Base-by-base conservation (phyloP, 1,139 yeast species). In the Debaryomyces robertsiae region DNA sequence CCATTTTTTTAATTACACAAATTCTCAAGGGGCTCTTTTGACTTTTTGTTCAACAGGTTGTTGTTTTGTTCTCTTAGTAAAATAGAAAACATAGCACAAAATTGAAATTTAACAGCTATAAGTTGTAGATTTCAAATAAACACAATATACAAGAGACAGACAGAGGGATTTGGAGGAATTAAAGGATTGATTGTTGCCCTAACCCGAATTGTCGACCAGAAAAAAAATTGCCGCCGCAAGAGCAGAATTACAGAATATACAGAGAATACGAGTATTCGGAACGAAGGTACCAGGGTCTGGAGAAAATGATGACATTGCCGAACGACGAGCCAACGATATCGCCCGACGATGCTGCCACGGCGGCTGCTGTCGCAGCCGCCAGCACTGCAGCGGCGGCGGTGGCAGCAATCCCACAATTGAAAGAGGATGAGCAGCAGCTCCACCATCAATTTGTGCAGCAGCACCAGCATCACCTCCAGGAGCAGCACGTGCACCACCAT, bases 351-450 rank as follows among this genome's bases (percentile, higher is more conserved):
- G 62, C 61, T 10, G 58, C 61, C 19, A 56, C 63, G 7, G 66
- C 58, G 10, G 62, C 58, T 9, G 67, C 63, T 10, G 61, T 59
- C n/a, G 61, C 63, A 28, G 59, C 60, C 27, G 59, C 63, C 27
- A 25, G 42, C 36, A 41, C 53, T 14, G 47, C 53, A 27, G 44
- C 52, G 32, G 43, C 50, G 24, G 49, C 48, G 13, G 50, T 47
- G 23, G 45, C 48, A 27, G 45, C 43, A n/a, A 42, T 43, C 27
- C 50, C 50, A n/a, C 50, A 40, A 24, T 41, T 45, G 32, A 40
- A 43, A 31, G 46, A 47, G 24, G 42, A 39, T 29, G 52, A 50
- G 29, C 58, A 56, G 24, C 57, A 47, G 36, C 49, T 53, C 33
- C 57, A 54, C 30, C 59, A 53, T 24, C 58, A 53, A 34, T 54